Evolutionary conservation across 2,329 filamentous ascomycete species (phyloP).

Genomic region (Pseudogymnoascus sp.): DNA sequence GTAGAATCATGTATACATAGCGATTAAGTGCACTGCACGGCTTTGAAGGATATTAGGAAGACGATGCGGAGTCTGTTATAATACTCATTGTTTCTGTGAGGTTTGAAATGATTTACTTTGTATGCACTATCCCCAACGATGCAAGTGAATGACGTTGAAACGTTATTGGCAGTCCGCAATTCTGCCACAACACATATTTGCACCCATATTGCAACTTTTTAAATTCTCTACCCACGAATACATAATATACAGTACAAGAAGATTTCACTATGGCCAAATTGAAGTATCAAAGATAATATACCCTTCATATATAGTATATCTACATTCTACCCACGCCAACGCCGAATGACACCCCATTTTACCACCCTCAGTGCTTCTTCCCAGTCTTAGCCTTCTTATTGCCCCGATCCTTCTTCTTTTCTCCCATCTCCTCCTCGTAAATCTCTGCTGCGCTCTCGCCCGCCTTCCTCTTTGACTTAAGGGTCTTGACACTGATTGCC

Average conservation of each 20-base stretch:
- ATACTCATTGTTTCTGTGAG: not conserved
- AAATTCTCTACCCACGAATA: not conserved
- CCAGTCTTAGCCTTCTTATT: constrained; percentile 47
- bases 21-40: constrained; percentile 2
- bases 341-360: constrained; percentile 3
- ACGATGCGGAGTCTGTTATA: not conserved
- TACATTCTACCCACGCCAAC: constrained; percentile 1
- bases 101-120: not conserved
- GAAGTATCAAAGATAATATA: constrained; percentile 6
- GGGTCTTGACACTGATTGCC: constrained; percentile 75
- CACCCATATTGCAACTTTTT: not conserved
- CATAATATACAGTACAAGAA: not conserved
- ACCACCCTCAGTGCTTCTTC: constrained; percentile 17
- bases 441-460: constrained; percentile 48
- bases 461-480: constrained; percentile 68
- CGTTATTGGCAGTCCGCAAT: not conserved
- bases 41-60: not conserved
- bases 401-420: constrained; percentile 33
- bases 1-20: constrained; percentile 10
- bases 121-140: not conserved
- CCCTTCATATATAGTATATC: constrained; percentile 2
- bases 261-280: not conserved
- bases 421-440: constrained; percentile 51
- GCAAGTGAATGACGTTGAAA: not conserved
- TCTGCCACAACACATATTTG: not conserved